Percentiles rank a stretch among this genome's conserved stretches.
These are phyloP conservation scores for Moesziomyces antarcticus DNA, from an alignment of 1,284 basidiomycete species.

Conservation along the genomic window DNA sequence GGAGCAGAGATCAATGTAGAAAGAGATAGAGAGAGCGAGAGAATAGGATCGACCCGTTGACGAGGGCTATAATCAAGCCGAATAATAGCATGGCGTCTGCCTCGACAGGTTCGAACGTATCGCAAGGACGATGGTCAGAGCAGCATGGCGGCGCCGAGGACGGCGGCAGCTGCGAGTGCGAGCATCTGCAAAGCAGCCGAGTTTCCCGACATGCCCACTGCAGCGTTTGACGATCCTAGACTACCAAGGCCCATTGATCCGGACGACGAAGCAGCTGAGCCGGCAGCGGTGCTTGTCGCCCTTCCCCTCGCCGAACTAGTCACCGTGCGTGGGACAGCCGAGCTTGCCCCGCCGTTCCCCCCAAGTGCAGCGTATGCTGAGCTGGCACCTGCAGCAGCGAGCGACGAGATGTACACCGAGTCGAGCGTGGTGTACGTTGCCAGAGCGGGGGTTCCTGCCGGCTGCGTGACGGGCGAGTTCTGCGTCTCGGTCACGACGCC, in stretches of 20 bases:
- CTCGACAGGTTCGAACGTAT: too few species aligned
- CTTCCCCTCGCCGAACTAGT: slow-evolving; percentile 4
- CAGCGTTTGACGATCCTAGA: slow-evolving; percentile 4
- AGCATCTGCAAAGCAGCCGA: background rate
- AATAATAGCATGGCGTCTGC: too few species aligned
- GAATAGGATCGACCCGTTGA: background rate
- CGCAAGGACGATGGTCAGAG: background rate
- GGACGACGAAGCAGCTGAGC: background rate
- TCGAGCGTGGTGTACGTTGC: slow-evolving; percentile 30
- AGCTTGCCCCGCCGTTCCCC: slow-evolving; percentile 2
- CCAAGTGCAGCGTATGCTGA: slow-evolving; percentile 15
- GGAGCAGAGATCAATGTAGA: too few species aligned
- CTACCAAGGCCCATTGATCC: slow-evolving; percentile 2
- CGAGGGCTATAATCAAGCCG: too few species aligned
- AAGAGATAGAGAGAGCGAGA: slow-evolving; percentile 2
- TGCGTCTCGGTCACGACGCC: slow-evolving; percentile 24
- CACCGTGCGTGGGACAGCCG: slow-evolving; percentile 11
- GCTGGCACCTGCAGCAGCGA: slow-evolving; percentile 35
- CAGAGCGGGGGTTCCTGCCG: slow-evolving; percentile 32
- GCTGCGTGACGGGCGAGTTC: slow-evolving; percentile 31
- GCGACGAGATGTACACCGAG: slow-evolving; percentile 15
- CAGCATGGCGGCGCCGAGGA: slow-evolving; percentile 15
- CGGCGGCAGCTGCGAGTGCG: slow-evolving; percentile 1
- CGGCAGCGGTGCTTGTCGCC: too few species aligned
- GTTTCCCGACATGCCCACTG: background rate